Base-by-base conservation (phyloP, 1,284 basidiomycete genomes). In the Rhodotorula sp. region DNA sequence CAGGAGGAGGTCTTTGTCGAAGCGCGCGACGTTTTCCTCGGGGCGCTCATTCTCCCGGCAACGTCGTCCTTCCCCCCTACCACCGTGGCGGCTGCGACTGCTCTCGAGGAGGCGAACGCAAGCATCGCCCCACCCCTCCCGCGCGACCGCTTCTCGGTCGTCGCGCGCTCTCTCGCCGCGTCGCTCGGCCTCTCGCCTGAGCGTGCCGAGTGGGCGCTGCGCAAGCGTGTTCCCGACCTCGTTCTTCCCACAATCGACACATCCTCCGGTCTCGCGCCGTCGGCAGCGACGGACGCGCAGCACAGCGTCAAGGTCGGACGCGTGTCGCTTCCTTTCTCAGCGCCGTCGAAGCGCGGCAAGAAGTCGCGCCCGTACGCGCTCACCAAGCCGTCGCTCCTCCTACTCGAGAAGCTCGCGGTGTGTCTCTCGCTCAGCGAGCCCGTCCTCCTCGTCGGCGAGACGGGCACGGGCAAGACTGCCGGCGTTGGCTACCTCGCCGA, bases 381-480 rank as follows among this genome's bases (percentile, higher is more conserved):
- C 82, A 97, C 97, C 76, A 88, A 89, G 74, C 94, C 94, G 1
- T 93, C 94, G 0, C 83, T 91, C 1, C 82, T 88, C 34, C 84
- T 98, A 12, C 86, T 98, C 34, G 91, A 94, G 53, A 88, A 92
- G 37, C 88, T 99, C 57, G 88, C 90, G 0, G 89, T 88, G 21
- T 87, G 90, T 0, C 85, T 95, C 46, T 85, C 89, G 0, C 84
- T 91, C 50, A 83, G 83, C 25, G 97, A 99, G 80, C 94, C 97
- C 0, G 85, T 96, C 1, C 86, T 99, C 3, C 86, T 99, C 32
- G 95, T 96, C 0, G 97, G 97, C 66, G 97, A 99, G 84, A 99
- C 97, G 0, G 97, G 97, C 55, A 99, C 97, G 1, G 97, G 97
- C 50, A 99, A 99, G 83, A 99, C 97, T 3, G 97, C 94, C 57